These are phyloP conservation scores for Naganishia kalamii DNA, from an alignment of 768 basidiomycete genomes.

Conservation along the genomic window DNA sequence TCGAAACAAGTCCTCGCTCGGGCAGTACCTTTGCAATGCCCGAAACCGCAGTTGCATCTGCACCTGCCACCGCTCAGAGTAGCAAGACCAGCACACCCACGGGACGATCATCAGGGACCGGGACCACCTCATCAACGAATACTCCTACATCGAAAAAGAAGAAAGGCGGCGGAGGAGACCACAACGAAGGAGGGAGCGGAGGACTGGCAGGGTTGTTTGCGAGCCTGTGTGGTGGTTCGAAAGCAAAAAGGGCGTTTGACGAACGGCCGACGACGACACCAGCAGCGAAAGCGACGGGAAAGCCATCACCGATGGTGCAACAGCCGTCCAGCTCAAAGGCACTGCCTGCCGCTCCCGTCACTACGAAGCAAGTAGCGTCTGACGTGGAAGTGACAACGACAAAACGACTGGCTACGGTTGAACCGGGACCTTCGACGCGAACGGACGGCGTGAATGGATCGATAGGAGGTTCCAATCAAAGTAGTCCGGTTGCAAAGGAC, in stretches of 20 bases:
- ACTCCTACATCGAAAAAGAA: slow-evolving; percentile 4
- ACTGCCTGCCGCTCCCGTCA: not conserved
- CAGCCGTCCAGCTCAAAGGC: slow-evolving; percentile 6
- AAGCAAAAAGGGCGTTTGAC: slow-evolving; percentile 9
- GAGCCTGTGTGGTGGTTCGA: slow-evolving; percentile 1
- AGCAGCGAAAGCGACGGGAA: not conserved
- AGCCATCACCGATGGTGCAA: not conserved
- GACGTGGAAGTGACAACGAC: slow-evolving; percentile 10
- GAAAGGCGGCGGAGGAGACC: not conserved
- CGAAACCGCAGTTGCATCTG: not conserved
- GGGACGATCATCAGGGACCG: slow-evolving; percentile 10
- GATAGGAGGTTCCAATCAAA: not conserved
- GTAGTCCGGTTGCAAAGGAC: not conserved
- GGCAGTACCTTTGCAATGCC: too few relatives aligned
- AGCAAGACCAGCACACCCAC: slow-evolving; percentile 8
- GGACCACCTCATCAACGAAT: not conserved
- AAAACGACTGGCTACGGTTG: not conserved
- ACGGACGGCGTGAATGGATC: not conserved
- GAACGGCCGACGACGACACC: not conserved
- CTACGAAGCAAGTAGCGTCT: slow-evolving; percentile 6
- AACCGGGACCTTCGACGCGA: not conserved
- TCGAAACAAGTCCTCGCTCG: too few relatives aligned
- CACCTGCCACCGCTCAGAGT: not conserved
- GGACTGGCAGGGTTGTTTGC: slow-evolving; percentile 7
- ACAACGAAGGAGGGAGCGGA: not conserved